These are phyloP conservation scores for Amaranthus hypochondriacus DNA, from an alignment of 148 eudicot species.

Conservation along the genomic window DNA sequence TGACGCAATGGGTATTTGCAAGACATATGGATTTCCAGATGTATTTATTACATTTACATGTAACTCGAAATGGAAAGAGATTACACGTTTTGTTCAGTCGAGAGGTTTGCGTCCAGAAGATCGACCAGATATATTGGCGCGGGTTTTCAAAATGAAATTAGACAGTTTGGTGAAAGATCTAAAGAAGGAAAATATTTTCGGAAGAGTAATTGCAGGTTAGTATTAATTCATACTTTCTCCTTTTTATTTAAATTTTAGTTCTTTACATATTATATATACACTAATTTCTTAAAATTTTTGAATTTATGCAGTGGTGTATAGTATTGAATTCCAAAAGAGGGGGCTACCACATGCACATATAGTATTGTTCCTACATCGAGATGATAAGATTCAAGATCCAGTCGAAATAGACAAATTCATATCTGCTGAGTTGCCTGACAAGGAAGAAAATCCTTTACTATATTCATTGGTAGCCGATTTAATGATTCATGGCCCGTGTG, in stretches of 20 bases:
- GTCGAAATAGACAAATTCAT: neutral
- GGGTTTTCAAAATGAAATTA: neutral
- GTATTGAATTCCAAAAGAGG: slow-evolving; percentile 11
- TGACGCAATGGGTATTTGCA: too few relatives aligned
- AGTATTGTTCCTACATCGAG: neutral
- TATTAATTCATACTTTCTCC: too few relatives aligned
- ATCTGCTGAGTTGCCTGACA: neutral
- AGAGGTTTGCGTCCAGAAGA: neutral
- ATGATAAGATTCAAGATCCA: neutral
- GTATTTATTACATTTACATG: too few relatives aligned
- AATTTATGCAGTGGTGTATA: neutral
- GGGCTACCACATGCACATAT: slow-evolving; percentile 8
- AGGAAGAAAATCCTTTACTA: neutral
- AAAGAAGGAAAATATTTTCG: neutral
- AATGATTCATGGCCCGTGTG: slow-evolving; percentile 12
- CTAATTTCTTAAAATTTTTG: neutral
- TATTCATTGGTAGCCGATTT: neutral
- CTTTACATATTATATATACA: neutral
- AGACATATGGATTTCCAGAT: too few relatives aligned
- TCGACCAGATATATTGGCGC: neutral
- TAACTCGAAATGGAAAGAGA: neutral
- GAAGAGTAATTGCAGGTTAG: neutral
- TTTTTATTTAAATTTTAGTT: neutral
- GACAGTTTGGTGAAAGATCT: neutral
- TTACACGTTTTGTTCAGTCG: neutral